Base-by-base conservation (phyloP, 768 basidiomycete species). In the Daedaleopsis nitida region DNA sequence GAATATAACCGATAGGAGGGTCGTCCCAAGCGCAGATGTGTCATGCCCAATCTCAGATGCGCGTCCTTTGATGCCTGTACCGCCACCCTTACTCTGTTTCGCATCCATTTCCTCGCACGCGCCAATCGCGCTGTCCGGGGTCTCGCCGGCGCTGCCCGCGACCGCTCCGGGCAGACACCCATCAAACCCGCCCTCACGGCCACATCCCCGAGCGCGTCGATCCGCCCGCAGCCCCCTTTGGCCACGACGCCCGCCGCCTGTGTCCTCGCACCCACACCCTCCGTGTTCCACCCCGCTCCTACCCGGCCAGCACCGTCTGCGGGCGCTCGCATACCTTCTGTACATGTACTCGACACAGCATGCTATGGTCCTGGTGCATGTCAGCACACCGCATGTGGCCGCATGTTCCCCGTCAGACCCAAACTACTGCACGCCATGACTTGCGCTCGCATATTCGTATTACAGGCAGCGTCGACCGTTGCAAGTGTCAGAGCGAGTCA, bases 41-140 rank as follows among this genome's bases (percentile, higher is more conserved):
- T 57, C 56, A 45, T 42, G 48, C 13, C 49, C 45, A 38, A 64
- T 64, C 62, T 52, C 59, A 54, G 59, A 59, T 21, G 27, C 27
- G 7, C 62, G 44, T 38, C 42, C 50, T 48, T 45, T 56, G 57
- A 63, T 63, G 55, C 27, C 48, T 34, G 53, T 52, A 63, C 62
- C 57, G 62, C 62, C 62, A 63, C 62, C 9, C 11, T 38, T 44
- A 57, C 56, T 58, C 61, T 60, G 32, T 55, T 64, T 58, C 37
- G 52, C 51, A 10, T 47, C 34, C 45, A 32, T 54, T 39, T 47
- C 19, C 27, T 14, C 38, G 23, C 21, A 14, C 42, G 44, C 55
- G 35, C 55, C 35, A 47, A 47, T 34, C 24, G 12, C 45, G 14
- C 50, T 64, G 13, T 17, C 55, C 62, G 54, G 62, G 62, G 62